phyloP scores from a whole-genome alignment of 2,329 filamentous ascomycete species.

The Zalaria sp. region DNA sequence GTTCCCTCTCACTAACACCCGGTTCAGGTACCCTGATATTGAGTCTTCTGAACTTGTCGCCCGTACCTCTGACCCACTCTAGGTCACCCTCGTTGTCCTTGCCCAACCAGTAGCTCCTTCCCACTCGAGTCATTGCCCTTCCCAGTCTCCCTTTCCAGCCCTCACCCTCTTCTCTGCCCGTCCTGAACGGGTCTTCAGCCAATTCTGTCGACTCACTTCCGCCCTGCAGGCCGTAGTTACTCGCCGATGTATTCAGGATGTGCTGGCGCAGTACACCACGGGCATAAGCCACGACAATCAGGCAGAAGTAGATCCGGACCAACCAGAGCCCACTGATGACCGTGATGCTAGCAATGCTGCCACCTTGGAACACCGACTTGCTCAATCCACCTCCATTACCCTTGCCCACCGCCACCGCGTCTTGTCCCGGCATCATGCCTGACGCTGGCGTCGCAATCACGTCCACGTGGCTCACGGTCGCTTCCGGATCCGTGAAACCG shows the following conservation, averaged over 20 bases:
- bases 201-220: constrained; percentile 29
- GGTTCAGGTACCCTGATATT: constrained; percentile 26
- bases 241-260: constrained; percentile 29
- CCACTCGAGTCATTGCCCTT: constrained; percentile 61
- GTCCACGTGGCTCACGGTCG: constrained; percentile 45
- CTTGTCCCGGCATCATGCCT: constrained; percentile 34
- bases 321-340: constrained; percentile 62
- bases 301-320: constrained; percentile 67
- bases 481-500: constrained; percentile 50
- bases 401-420: constrained; percentile 33
- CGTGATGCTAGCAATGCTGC: constrained; percentile 61
- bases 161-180: constrained; percentile 55
- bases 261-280: constrained; percentile 61
- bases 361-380: constrained; percentile 40
- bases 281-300: constrained; percentile 74
- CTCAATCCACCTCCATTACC: constrained; percentile 33
- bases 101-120: constrained; percentile 70
- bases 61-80: constrained; percentile 53
- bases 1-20: constrained; percentile 41
- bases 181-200: constrained; percentile 55
- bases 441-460: constrained; percentile 34
- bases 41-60: constrained; percentile 42
- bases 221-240: constrained; percentile 20
- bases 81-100: constrained; percentile 42
- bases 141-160: constrained; percentile 70